Base-by-base conservation (phyloP, 495 filamentous ascomycete species). In the Aspergillus asperescens region DNA sequence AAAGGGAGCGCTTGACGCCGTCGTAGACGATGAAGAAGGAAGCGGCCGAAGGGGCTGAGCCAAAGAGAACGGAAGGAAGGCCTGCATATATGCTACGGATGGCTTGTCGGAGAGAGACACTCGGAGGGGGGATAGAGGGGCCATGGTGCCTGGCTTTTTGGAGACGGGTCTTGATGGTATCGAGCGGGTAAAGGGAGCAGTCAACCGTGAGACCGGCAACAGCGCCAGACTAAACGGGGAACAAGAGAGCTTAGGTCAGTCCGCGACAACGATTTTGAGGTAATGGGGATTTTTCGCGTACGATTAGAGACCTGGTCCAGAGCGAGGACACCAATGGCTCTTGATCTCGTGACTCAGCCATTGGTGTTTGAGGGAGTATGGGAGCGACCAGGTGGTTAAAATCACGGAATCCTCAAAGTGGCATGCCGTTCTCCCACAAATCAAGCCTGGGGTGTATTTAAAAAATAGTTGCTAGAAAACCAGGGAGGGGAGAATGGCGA, bases 21-120 rank as follows among this genome's bases (percentile, higher is more conserved):
- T 98, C 93, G 73, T 98, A 98, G 50, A 90, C 94, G 65, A 89
- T 87, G 81, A 98, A 98, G 81, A 98, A 98, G 57, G 95, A 89
- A 35, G 93, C 92, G 5, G 93, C 93, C n/a, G 90, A 90, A 5
- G 93, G 93, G 0, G 94, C 94, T 29, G 90, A 95, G 35, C 87
- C 87, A 46, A 84, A 79, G 38, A 80, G 62, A n/a, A 87, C 72
- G 24, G 82, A 83, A 6, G 86, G 80, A 20, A 88, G 69, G 25
- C 79, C 81, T 42, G 84, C 85, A 25, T 85, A 86, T 34, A 83
- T 70, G 9, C 85, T 85, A 48, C 93, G 93, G 59, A 96, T 82
- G 25, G 73, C 70, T 55, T 74, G 71, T 28, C 66, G 65, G 5
- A 74, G 63, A 34, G 70, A 68, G n/a, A 70, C 47, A n/a, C 58